Evolutionary conservation across 148 eudicot genomes (phyloP).

Genomic region (Cornus controversa): DNA sequence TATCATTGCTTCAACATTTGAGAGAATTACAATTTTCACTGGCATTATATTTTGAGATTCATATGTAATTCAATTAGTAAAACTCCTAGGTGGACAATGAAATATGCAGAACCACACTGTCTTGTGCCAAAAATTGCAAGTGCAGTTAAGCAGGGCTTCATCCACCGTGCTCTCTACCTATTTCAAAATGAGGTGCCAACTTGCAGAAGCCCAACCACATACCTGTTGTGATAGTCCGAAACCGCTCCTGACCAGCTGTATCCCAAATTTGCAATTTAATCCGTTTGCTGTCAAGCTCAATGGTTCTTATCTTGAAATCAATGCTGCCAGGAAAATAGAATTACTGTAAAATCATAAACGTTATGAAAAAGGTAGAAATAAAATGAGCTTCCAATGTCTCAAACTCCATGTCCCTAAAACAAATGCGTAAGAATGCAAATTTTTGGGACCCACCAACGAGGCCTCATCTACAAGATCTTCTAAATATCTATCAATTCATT

Average conservation of each 20-base stretch:
- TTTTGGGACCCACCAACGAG: background rate
- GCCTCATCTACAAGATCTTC: background rate
- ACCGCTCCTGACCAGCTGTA: conserved; percentile 50
- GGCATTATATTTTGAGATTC: background rate
- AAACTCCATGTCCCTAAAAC: background rate
- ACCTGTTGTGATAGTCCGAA: conserved; percentile 45
- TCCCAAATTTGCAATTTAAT: conserved; percentile 46
- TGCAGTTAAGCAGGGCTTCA: background rate
- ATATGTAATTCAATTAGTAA: background rate
- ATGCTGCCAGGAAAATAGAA: conserved; percentile 16
- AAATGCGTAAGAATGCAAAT: background rate
- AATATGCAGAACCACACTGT: background rate
- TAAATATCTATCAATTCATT: background rate
- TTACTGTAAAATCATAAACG: background rate
- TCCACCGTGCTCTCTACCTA: background rate
- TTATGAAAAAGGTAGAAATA: background rate
- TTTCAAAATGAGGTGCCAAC: background rate
- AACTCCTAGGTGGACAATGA: background rate
- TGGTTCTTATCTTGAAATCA: conserved; percentile 39
- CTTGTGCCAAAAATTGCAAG: background rate
- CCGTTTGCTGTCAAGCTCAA: conserved; percentile 38
- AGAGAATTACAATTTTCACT: background rate
- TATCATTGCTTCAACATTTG: no score
- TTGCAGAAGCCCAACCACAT: background rate
- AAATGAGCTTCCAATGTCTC: background rate